These are phyloP conservation scores for Chaetomium globosum DNA, from an alignment of 2,329 filamentous ascomycete genomes.

Conservation along the genomic window DNA sequence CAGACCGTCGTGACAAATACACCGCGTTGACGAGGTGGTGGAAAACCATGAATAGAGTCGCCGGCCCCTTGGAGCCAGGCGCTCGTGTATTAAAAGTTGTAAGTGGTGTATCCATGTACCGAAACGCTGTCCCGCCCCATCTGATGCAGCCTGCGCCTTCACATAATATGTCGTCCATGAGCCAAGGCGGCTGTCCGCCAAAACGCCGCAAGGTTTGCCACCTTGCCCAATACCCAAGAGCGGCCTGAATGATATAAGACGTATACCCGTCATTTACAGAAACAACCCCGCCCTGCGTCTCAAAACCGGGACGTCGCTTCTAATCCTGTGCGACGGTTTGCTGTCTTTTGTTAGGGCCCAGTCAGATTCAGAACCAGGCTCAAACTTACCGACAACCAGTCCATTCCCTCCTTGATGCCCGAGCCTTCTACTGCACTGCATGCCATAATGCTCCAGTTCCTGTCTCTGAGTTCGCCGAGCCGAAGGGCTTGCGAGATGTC, in stretches of 20 bases:
- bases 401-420: slow-evolving; percentile 96
- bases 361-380: not conserved
- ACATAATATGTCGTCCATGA: slow-evolving; percentile 37
- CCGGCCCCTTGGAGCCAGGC: slow-evolving; percentile 11
- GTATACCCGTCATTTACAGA: slow-evolving; percentile 35
- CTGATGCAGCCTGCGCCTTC: slow-evolving; percentile 31
- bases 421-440: slow-evolving; percentile 95
- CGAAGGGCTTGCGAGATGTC: slow-evolving; percentile 94
- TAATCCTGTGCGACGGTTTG: slow-evolving; percentile 50
- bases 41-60: slow-evolving; percentile 19
- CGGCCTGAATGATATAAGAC: slow-evolving; percentile 31
- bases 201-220: slow-evolving; percentile 33
- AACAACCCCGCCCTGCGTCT: slow-evolving; percentile 21
- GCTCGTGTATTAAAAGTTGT: slow-evolving; percentile 29
- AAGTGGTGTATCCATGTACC: slow-evolving; percentile 30
- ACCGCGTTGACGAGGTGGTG: not conserved
- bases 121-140: slow-evolving; percentile 24
- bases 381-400: slow-evolving; percentile 84
- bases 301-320: slow-evolving; percentile 12
- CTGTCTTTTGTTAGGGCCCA: slow-evolving; percentile 38
- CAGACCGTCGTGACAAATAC: not conserved
- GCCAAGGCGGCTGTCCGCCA: slow-evolving; percentile 25
- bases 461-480: slow-evolving; percentile 86
- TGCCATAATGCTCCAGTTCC: slow-evolving; percentile 99
- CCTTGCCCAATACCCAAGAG: slow-evolving; percentile 34